These are phyloP conservation scores for Arachis monticola DNA, from an alignment of 331 rosid species.

Conservation along the genomic window DNA sequence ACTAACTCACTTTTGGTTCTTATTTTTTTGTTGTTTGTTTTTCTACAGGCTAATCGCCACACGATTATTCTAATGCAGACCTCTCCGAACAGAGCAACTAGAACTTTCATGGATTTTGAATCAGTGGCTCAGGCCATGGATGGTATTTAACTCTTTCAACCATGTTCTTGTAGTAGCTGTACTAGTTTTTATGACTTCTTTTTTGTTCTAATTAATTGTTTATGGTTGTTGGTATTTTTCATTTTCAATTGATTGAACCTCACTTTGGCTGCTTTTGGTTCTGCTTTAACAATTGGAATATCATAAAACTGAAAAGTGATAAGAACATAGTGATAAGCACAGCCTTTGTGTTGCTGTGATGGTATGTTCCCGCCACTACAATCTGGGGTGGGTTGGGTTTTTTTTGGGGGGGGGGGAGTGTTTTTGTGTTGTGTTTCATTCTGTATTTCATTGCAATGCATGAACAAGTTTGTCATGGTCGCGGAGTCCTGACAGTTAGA, in stretches of 20 bases:
- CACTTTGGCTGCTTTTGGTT: not conserved
- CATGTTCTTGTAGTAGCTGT: not conserved
- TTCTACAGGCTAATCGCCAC: constrained; percentile 79
- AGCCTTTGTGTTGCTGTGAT: not conserved
- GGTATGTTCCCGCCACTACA: too few relatives aligned
- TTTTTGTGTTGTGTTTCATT: too few relatives aligned
- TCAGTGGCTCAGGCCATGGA: constrained; percentile 94
- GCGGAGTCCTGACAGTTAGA: too few relatives aligned
- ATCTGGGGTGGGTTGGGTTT: too few relatives aligned
- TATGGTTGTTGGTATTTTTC: not conserved
- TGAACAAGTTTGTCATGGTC: too few relatives aligned
- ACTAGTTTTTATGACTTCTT: not conserved
- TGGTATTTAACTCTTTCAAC: constrained; percentile 47
- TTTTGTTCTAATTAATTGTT: too few relatives aligned
- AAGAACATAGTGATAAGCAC: not conserved
- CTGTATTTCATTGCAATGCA: too few relatives aligned
- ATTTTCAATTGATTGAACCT: not conserved
- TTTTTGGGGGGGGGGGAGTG: too few relatives aligned
- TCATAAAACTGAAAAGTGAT: not conserved
- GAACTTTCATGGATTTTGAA: constrained; percentile 93
- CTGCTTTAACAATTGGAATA: constrained; percentile 26
- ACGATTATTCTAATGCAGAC: constrained; percentile 95
- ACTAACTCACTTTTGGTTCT: constrained; percentile 19
- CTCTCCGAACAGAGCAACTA: constrained; percentile 77
- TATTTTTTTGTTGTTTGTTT: not conserved